These are phyloP conservation scores for Sclerotinia minor DNA, from an alignment of 2,329 filamentous ascomycete species.

Conservation along the genomic window DNA sequence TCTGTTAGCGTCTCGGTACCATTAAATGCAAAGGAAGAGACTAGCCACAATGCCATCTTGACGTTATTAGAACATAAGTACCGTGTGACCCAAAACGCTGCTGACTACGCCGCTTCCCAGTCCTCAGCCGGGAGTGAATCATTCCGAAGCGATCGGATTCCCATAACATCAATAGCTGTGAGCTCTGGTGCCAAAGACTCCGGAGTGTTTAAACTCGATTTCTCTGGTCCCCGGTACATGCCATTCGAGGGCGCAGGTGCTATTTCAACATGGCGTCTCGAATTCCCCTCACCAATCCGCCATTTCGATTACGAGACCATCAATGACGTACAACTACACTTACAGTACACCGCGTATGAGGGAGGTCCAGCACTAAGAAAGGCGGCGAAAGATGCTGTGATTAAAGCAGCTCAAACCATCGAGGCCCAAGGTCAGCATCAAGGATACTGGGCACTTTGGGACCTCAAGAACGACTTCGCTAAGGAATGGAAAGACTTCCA, in stretches of 20 bases:
- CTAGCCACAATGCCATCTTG: not conserved
- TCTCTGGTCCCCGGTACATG: slow-evolving; percentile 39
- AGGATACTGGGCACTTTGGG: slow-evolving; percentile 3
- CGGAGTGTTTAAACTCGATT: slow-evolving; percentile 43
- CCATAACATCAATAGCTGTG: slow-evolving; percentile 39
- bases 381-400: not conserved
- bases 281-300: slow-evolving; percentile 35
- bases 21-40: not conserved
- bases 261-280: slow-evolving; percentile 41
- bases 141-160: slow-evolving; percentile 29
- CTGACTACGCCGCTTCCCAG: not conserved
- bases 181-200: slow-evolving; percentile 38
- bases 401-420: not conserved
- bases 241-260: slow-evolving; percentile 46
- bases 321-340: not conserved
- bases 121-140: not conserved
- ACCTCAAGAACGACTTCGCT: slow-evolving; percentile 9
- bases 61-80: slow-evolving; percentile 15
- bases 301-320: slow-evolving; percentile 7
- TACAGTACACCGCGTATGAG: slow-evolving; percentile 10
- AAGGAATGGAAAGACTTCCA: not conserved
- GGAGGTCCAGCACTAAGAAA: slow-evolving; percentile 12
- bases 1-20: slow-evolving; percentile 20
- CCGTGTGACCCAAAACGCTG: slow-evolving; percentile 3
- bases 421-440: not conserved